Percentiles rank a stretch among this genome's conserved stretches.
These are phyloP conservation scores for Gossypium davidsonii DNA, from an alignment of 441 rosid species.

Conservation along the genomic window DNA sequence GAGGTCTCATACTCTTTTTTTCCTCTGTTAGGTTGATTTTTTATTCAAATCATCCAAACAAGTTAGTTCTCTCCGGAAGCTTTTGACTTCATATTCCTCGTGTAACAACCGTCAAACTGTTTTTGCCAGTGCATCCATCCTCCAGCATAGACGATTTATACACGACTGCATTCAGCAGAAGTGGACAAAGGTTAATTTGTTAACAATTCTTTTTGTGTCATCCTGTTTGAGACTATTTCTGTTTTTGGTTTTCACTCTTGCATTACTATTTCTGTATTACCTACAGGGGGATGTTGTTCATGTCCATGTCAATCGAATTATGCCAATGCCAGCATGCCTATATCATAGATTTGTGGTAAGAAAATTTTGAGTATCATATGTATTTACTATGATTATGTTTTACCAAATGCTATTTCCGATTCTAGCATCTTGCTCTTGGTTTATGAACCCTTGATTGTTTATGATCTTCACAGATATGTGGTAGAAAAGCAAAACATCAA, in stretches of 20 bases:
- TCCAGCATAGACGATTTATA: conserved; percentile 73
- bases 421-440: neutral
- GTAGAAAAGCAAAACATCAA: conserved; percentile 42
- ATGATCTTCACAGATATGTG: conserved; percentile 45
- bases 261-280: conserved; percentile 14
- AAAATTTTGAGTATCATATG: neutral
- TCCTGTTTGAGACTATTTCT: conserved; percentile 6
- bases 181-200: conserved; percentile 72
- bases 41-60: conserved; percentile 84
- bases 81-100: conserved; percentile 70
- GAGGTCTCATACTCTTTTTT: conserved; percentile 9
- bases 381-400: neutral
- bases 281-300: conserved; percentile 64
- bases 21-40: conserved; percentile 65
- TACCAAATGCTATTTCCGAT: neutral
- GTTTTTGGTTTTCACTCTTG: conserved; percentile 1
- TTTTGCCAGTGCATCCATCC: conserved; percentile 91
- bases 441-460: neutral
- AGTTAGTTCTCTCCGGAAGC: conserved; percentile 68
- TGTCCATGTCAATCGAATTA: conserved; percentile 62
- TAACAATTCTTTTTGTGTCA: conserved; percentile 5
- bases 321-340: conserved; percentile 71
- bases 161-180: conserved; percentile 82
- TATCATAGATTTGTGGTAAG: conserved; percentile 71
- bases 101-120: conserved; percentile 66